Base-by-base conservation (phyloP, 106 monocot genomes). In the Cymbidium sinense region DNA sequence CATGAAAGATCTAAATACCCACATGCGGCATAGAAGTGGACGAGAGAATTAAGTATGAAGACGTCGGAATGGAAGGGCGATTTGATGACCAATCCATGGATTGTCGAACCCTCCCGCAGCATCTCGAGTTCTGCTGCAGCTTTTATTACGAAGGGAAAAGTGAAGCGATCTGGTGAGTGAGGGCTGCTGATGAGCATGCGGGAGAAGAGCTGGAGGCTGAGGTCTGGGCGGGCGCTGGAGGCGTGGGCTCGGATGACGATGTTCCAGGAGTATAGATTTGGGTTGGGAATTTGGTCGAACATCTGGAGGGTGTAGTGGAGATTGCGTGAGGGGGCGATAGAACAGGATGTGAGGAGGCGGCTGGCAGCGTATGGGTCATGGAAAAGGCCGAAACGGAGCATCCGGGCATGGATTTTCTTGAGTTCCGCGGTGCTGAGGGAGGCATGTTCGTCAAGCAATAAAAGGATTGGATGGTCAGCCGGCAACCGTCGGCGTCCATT, bases 91-190 rank as follows among this genome's bases (percentile, higher is more conserved):
- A 83, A 78, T 10, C 79, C 90, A 30, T 90, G 90, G 21, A 90
- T 34, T 54, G 85, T 81, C 12, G 78, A 65, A 36, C 87, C 87
- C 13, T 67, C 41, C 23, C 31, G 33, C 18, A 61, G 28, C 62
- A 74, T 47, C 0, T 70, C 37, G 17, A 89, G 75, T 33, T 41
- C 43, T 2, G 85, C 77, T 0, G 87, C 89, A 13, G 89, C 84
- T 75, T 87, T 90, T 77, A 90, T 54, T 78, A 84, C 82, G 78
- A 87, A 87, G 21, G 86, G 86, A 67, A 75, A 87, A 74, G 90
- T 85, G 85, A 90, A 90, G 61, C 71, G 83, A 79, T 87, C 87
- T 15, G 90, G 86, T 7, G 31, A 70, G 69, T 64, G 62, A 9
- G 79, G 43, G 77, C 70, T 44, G 76, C 23, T 9, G 50, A 2